phyloP scores from a whole-genome alignment of 441 rosid species.

The Adansonia madagascariensis region DNA sequence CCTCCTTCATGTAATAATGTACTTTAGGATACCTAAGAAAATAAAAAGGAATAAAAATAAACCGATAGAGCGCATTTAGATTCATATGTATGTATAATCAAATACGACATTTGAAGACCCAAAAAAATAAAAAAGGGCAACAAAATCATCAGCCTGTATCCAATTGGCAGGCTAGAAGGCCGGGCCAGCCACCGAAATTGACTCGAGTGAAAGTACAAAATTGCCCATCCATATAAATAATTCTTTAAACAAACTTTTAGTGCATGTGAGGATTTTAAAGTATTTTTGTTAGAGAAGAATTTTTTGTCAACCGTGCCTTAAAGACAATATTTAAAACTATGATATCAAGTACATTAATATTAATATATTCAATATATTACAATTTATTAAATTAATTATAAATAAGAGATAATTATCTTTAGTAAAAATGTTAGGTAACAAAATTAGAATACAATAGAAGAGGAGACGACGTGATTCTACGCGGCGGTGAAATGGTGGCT shows the following conservation, averaged over 20 bases:
- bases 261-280: background rate
- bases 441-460: background rate
- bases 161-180: background rate
- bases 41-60: too few relatives aligned
- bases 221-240: background rate
- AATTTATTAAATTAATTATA: too few relatives aligned
- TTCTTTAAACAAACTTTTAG: background rate
- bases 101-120: too few relatives aligned
- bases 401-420: too few relatives aligned
- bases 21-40: background rate
- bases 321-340: too few relatives aligned
- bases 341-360: too few relatives aligned
- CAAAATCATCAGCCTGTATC: background rate
- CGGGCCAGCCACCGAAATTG: background rate
- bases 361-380: too few relatives aligned
- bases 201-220: background rate
- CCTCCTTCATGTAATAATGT: background rate
- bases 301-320: too few relatives aligned
- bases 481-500: constrained; percentile 3
- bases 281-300: background rate
- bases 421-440: too few relatives aligned
- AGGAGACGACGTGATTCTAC: background rate
- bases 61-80: too few relatives aligned
- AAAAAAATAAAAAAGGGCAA: too few relatives aligned
- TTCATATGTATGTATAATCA: too few relatives aligned